Evolutionary conservation across 495 filamentous ascomycete genomes (phyloP).

Genomic region (Delitschia confertaspora): DNA sequence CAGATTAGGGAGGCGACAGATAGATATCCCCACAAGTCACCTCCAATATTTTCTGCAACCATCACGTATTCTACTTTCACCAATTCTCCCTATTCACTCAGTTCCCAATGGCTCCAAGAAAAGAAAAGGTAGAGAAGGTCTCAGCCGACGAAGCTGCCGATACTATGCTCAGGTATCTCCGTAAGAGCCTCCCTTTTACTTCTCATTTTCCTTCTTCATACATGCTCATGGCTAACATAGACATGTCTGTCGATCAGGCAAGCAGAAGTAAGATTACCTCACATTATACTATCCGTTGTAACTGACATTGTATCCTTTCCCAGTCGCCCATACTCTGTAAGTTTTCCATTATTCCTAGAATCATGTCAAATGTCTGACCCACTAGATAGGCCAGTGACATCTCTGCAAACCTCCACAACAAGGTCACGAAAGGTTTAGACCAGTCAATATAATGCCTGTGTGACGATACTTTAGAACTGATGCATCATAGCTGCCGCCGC

Average conservation of each 20-base stretch:
- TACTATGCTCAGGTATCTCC: slow-evolving; percentile 50
- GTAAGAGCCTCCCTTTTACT: slow-evolving; percentile 44
- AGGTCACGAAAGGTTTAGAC: slow-evolving; percentile 51
- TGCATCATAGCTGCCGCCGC: slow-evolving; percentile 44
- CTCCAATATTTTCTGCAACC: neutral
- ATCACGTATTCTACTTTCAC: neutral
- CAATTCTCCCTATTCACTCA: neutral
- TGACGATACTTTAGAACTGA: neutral
- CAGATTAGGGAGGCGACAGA: neutral
- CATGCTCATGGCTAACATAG: neutral
- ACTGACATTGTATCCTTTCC: neutral
- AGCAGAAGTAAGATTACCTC: slow-evolving; percentile 46
- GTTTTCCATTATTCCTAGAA: slow-evolving; percentile 16
- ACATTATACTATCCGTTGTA: neutral
- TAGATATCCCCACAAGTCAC: neutral
- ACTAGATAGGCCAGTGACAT: slow-evolving; percentile 50
- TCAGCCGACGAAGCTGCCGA: slow-evolving; percentile 35
- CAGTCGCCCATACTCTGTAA: slow-evolving; percentile 55
- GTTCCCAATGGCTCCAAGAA: slow-evolving; percentile 43
- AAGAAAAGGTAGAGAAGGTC: slow-evolving; percentile 42
- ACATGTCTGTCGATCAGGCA: no score
- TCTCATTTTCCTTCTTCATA: neutral
- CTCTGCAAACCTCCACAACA: slow-evolving; percentile 58
- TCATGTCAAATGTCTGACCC: slow-evolving; percentile 14
- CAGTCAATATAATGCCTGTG: neutral